Base-by-base conservation (phyloP, 257 asterid genomes). In the Forsythia suspensa region DNA sequence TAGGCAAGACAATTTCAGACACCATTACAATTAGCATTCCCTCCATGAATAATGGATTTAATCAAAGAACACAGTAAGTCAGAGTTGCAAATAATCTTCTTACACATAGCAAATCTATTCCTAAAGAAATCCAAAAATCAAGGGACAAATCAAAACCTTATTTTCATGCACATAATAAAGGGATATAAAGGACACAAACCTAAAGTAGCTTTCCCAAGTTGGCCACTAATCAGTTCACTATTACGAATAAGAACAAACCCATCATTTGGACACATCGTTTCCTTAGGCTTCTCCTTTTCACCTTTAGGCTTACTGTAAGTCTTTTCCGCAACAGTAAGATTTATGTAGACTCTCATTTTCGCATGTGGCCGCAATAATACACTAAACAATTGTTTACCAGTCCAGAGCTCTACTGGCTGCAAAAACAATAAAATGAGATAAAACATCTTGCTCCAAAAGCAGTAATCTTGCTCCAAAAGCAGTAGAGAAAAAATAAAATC, bases 361-460 rank as follows among this genome's bases (percentile, higher is more conserved):
- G 92, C 91, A 91, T 86, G 83, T 68, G 98, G 94, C 42, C 97
- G 95, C 89, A 95, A 57, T 51, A 95, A 88, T 80, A 93, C 83
- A 81, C 87, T 84, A 77, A 95, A 91, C 80, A 95, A 80, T 78
- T 95, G 99, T 85, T 95, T 95, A 81, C 99, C 98, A 24, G 97
- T 93, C 99, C 99, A 95, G 74, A 95, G 97, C 87, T 95, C 99
- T 77, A 89, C 80, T 41, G 98, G 99, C 98, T 95, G 89, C 87
- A 76, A 80, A 78, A 79, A 75, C 75, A 82, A 72, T 72, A 61
- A n/a, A 37, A 61, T 36, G 43, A 78, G 68, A 79, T 73, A 72
- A 44, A 69, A 59, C 21, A 72, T 66, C 68, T 57, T 40, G 61
- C 55, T 68, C 67, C 15, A 73, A 71, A 75, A 41, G 40, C 29